A percentile compares a stretch with the other conserved stretches of the same genome.
Evolutionary conservation across 2,329 filamentous ascomycete genomes (phyloP).

Genomic region (Diaporthe batatas): DNA sequence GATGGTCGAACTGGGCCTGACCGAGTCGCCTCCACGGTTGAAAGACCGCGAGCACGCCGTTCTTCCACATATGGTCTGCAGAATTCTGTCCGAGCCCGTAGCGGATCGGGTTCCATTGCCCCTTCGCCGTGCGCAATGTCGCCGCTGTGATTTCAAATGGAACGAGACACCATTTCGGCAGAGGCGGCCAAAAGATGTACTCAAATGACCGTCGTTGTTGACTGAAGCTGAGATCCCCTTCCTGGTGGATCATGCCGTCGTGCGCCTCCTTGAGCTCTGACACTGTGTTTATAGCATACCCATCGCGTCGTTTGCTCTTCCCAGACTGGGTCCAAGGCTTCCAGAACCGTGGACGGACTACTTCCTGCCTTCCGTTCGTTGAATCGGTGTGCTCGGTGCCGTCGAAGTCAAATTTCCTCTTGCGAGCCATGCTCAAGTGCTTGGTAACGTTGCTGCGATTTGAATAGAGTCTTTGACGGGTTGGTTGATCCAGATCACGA

Average conservation of each 20-base stretch:
- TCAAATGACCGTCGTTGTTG: neutral
- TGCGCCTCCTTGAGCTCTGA: neutral
- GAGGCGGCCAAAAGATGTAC: slow-evolving; percentile 22
- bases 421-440: neutral
- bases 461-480: neutral
- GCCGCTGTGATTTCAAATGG: slow-evolving; percentile 12
- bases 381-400: neutral
- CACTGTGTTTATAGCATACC: neutral
- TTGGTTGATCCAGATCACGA: neutral
- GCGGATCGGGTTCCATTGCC: neutral
- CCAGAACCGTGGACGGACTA: slow-evolving; percentile 32
- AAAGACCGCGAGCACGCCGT: slow-evolving; percentile 15
- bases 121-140: neutral
- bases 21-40: neutral
- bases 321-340: slow-evolving; percentile 10
- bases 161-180: slow-evolving; percentile 15
- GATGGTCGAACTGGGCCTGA: slow-evolving; percentile 18
- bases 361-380: neutral
- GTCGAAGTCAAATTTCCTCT: slow-evolving; percentile 3
- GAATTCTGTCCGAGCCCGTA: slow-evolving; percentile 1
- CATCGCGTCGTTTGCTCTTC: neutral
- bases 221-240: slow-evolving; percentile 21
- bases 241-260: neutral
- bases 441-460: too few relatives aligned
- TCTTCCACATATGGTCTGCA: slow-evolving; percentile 18